Evolutionary conservation across 1,139 yeast genomes (phyloP).

Genomic region (Lodderomyces metapsilosis): DNA sequence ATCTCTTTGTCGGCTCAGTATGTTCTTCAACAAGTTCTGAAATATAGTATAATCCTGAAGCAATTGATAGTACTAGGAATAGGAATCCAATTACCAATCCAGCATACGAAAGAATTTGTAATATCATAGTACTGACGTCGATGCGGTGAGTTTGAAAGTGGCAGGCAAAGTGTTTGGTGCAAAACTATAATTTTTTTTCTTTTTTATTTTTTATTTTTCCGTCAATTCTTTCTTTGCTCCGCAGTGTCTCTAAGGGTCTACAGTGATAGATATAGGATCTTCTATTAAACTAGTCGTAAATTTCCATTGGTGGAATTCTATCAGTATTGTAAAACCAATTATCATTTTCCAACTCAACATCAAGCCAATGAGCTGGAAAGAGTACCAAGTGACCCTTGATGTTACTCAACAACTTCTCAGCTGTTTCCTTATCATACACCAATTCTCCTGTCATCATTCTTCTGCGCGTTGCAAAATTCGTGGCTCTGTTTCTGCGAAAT

Average conservation of each 20-base stretch:
- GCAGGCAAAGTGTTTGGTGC: not conserved
- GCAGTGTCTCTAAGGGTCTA: too few species aligned
- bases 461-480: constrained; percentile 33
- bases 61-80: constrained; percentile 57
- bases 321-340: constrained; percentile 97
- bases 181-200: too few species aligned
- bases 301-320: constrained; percentile 92
- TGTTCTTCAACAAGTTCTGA: constrained; percentile 95
- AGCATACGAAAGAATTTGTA: constrained; percentile 51
- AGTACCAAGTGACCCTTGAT: constrained; percentile 87
- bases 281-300: constrained; percentile 74
- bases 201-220: too few species aligned
- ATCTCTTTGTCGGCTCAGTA: constrained; percentile 75
- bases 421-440: constrained; percentile 72
- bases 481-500: constrained; percentile 27
- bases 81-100: constrained; percentile 78
- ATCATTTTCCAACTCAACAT: constrained; percentile 79
- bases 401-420: constrained; percentile 68
- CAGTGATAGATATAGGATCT: too few species aligned
- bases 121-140: constrained; percentile 27
- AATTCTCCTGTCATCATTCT: constrained; percentile 37
- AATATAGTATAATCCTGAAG: constrained; percentile 87
- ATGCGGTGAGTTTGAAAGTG: not conserved
- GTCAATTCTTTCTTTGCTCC: too few species aligned
- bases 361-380: constrained; percentile 90